phyloP scores from a whole-genome alignment of 345 rosid genomes.

The Sisymbrium altissimum region DNA sequence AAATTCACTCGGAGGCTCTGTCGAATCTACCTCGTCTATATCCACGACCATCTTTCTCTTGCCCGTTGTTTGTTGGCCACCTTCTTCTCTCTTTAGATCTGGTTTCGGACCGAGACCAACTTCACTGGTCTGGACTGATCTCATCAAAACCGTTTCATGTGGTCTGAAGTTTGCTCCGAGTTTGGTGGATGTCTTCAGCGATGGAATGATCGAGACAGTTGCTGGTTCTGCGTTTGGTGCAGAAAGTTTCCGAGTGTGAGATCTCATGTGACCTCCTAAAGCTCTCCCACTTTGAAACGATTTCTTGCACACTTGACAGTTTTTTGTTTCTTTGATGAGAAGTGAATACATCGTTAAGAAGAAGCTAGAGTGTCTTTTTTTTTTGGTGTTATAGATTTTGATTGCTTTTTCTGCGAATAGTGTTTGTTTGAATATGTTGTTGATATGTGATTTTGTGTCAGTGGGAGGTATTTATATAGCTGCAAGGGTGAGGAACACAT shows the following conservation, averaged over 20 bases:
- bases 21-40: not conserved
- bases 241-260: constrained; percentile 4
- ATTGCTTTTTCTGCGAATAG: not conserved
- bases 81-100: not conserved
- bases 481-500: not conserved
- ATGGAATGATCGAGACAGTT: not conserved
- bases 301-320: constrained; percentile 16
- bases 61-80: not conserved
- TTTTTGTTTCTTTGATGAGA: constrained; percentile 4
- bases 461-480: not conserved
- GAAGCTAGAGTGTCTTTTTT: not conserved
- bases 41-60: not conserved
- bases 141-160: not conserved
- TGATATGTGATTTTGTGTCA: not conserved
- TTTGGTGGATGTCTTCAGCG: not conserved
- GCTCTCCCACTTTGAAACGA: constrained; percentile 15
- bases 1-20: not conserved
- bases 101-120: not conserved
- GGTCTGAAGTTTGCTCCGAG: not conserved
- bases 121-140: constrained; percentile 6
- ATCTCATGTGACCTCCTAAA: constrained; percentile 30
- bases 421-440: not conserved
- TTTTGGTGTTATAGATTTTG: not conserved
- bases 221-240: not conserved
- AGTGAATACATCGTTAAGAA: constrained; percentile 13